Base-by-base conservation (phyloP, 2,329 filamentous ascomycete genomes). In the Rutstroemia sp. region DNA sequence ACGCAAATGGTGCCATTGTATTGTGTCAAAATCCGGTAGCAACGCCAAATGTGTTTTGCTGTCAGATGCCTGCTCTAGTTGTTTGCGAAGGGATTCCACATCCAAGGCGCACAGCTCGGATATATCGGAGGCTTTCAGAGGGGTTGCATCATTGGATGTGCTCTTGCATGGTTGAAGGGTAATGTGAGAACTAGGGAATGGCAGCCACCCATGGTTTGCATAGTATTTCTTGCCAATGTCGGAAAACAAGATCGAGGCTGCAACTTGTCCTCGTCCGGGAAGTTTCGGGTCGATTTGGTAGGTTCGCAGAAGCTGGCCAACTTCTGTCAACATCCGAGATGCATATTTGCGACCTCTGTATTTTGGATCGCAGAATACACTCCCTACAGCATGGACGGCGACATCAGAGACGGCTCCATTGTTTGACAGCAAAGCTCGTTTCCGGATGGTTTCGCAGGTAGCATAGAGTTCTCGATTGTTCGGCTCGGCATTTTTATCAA, bases 181-280 rank as follows among this genome's bases (percentile, higher is more conserved):
- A 45, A 95, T 76, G 69, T 96, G 91, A 1, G 79, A 77, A 58
- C 88, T 92, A 19, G 80, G 77, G 65, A 87, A 92, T 0, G 84
- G 61, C 49, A 82, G 78, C 92, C 92, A 96, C 47, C 90, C 90
- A 61, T 83, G 78, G 34, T 76, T 77, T 3, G 86, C 81, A 72
- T 96, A 96, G 72, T 91, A 96, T 41, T 75, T 74, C 75, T 90
- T 87, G 19, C 92, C 90, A 61, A 95, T 91, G 66, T 95, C 90
- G 8, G 90, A 95, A 71, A 85, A 96, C 8, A 96, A 77, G 7
- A 95, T 80, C 0, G 88, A 92, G 71, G 92, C 94, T 14, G 82
- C 59, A 27, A 71, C 61, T 69, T 77, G 68, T 67, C 70, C 62
- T 69, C 67, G 19, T 68, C 66, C 47, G 62, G 59, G 52, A 1